Conservation (phyloP, 2,329 filamentous ascomycete genomes). For the Arthrobotrys pseudoclavata region DNA sequence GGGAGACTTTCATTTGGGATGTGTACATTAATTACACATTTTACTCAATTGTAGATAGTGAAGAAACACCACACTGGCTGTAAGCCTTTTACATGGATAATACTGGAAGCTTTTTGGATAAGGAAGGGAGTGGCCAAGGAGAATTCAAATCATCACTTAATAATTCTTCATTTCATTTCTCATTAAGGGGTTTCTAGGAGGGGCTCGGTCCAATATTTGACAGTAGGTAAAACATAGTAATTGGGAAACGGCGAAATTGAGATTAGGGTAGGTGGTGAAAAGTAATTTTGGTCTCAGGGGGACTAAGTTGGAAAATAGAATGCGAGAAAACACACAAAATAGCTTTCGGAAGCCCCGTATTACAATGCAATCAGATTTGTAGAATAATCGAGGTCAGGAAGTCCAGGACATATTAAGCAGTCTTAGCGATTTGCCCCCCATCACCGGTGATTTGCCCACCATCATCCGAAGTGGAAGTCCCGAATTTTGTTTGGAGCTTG, state of each 20-base stretch:
- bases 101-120: neutral
- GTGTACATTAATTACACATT: neutral
- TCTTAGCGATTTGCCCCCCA: neutral
- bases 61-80: neutral
- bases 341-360: too few relatives aligned
- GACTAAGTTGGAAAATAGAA: too few relatives aligned
- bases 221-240: too few relatives aligned
- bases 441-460: neutral
- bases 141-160: neutral
- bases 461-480: neutral
- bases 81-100: neutral
- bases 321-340: too few relatives aligned
- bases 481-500: neutral
- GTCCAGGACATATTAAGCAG: neutral
- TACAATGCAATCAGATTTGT: too few relatives aligned
- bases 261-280: too few relatives aligned
- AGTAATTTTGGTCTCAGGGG: too few relatives aligned
- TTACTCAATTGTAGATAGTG: neutral
- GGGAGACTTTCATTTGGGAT: neutral
- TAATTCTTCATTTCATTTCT: neutral
- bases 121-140: too few relatives aligned
- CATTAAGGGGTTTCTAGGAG: neutral
- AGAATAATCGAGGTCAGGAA: too few relatives aligned
- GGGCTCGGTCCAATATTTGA: too few relatives aligned
- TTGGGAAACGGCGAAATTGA: too few relatives aligned